These are phyloP conservation scores for Podospora australis DNA, from an alignment of 495 filamentous ascomycete genomes.

Conservation along the genomic window DNA sequence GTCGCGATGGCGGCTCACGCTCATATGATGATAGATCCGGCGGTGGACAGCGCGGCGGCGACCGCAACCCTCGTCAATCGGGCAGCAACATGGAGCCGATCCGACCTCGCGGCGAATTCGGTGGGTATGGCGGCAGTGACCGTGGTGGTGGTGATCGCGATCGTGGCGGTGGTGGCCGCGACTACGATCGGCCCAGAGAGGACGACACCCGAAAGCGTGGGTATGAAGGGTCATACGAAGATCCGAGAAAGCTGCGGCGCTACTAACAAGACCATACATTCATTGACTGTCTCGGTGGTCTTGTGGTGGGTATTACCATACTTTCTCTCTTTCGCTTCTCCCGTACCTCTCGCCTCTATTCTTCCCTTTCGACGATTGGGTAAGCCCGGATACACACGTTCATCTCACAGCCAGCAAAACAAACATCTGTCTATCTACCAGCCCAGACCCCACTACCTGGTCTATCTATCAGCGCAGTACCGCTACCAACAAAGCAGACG, in stretches of 20 bases:
- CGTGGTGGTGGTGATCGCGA: too few relatives aligned
- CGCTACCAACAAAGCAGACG: neutral
- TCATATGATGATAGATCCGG: conserved; percentile 57
- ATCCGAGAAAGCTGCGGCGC: conserved; percentile 70
- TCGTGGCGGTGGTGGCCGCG: conserved; percentile 40
- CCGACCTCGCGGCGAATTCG: conserved; percentile 38
- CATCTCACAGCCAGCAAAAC: neutral
- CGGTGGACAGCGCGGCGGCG: conserved; percentile 50
- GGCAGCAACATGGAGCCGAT: conserved; percentile 67
- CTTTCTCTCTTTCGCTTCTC: conserved; percentile 22
- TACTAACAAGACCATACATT: conserved; percentile 50
- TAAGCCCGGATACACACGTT: neutral
- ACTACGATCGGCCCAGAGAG: conserved; percentile 43
- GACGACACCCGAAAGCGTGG: conserved; percentile 57
- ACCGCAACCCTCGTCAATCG: conserved; percentile 49
- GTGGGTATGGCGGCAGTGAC: conserved; percentile 28
- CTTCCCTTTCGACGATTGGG: neutral
- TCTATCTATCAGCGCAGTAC: too few relatives aligned
- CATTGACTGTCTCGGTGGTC: too few relatives aligned
- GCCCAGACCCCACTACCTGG: neutral
- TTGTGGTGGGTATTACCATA: conserved; percentile 42
- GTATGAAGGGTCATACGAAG: conserved; percentile 66
- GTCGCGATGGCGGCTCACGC: conserved; percentile 48
- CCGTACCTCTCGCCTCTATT: conserved; percentile 46
- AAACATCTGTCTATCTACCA: too few relatives aligned